Conservation (phyloP, 805 yeast genomes). For the Candida methanosorbosa region DNA sequence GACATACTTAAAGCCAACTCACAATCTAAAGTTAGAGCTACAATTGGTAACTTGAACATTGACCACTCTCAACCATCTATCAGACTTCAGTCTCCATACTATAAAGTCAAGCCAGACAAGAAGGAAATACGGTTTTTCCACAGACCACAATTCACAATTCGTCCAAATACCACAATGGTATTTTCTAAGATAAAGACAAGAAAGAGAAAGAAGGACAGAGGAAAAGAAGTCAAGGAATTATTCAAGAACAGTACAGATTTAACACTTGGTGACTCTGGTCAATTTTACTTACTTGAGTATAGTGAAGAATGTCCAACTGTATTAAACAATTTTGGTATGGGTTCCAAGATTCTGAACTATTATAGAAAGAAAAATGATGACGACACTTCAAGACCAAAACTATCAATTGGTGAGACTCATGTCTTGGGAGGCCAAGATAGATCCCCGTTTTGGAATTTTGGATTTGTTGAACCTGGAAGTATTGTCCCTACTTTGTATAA, state of each 20-base stretch:
- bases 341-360: conserved; percentile 85
- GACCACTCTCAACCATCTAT: conserved; percentile 89
- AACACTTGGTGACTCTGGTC: conserved; percentile 76
- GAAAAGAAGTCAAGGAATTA: conserved; percentile 68
- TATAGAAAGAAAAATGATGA: conserved; percentile 78
- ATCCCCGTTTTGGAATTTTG: conserved; percentile 98
- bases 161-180: conserved; percentile 70
- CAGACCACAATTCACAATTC: conserved; percentile 62
- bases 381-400: conserved; percentile 79
- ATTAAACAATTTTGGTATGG: conserved; percentile 90
- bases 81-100: conserved; percentile 83
- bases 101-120: conserved; percentile 65
- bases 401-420: conserved; percentile 88
- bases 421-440: conserved; percentile 94
- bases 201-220: conserved; percentile 84
- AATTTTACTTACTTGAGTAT: conserved; percentile 74
- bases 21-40: conserved; percentile 86
- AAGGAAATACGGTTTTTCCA: conserved; percentile 72
- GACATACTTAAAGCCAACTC: conserved; percentile 77
- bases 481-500: conserved; percentile 91
- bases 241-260: conserved; percentile 66
- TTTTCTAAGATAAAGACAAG: conserved; percentile 70
- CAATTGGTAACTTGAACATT: conserved; percentile 81
- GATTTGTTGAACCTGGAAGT: conserved; percentile 90
- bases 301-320: conserved; percentile 83